A percentile compares a stretch with the other conserved stretches of the same genome.
Evolutionary conservation across 805 yeast genomes (phyloP).

Genomic region (Teunomyces barrocoloradensis): DNA sequence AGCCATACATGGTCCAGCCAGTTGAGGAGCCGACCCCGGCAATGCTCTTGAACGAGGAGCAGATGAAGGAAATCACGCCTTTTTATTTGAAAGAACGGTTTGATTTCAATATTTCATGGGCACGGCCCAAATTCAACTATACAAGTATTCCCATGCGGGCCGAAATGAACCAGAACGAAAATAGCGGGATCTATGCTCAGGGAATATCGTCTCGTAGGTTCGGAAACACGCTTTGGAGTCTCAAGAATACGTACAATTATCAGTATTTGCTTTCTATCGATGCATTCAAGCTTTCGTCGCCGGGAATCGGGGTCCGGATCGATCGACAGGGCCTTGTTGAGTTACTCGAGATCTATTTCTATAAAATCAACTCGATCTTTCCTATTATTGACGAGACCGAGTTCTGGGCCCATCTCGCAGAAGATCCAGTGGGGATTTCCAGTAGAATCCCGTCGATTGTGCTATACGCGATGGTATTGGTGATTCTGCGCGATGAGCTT

Average conservation of each 20-base stretch:
- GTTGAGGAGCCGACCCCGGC: too few species aligned
- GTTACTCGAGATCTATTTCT: conserved; percentile 28
- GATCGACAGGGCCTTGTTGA: conserved; percentile 2
- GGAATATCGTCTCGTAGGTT: conserved; percentile 4
- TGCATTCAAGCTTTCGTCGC: conserved; percentile 30
- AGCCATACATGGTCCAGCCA: background rate
- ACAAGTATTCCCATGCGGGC: conserved; percentile 24
- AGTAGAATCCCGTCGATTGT: conserved; percentile 17
- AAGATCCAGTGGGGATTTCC: conserved; percentile 1
- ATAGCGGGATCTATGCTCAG: conserved; percentile 21
- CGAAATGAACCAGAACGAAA: conserved; percentile 16
- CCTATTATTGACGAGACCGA: conserved; percentile 27
- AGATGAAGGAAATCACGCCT: conserved; percentile 14
- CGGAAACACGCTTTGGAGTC: conserved; percentile 7
- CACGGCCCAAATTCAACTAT: conserved; percentile 15
- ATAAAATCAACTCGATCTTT: conserved; percentile 29
- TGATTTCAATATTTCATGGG: conserved; percentile 23
- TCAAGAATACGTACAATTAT: conserved; percentile 13
- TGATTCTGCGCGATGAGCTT: conserved; percentile 23
- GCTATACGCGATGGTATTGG: conserved; percentile 28
- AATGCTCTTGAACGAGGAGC: background rate
- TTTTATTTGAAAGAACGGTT: conserved; percentile 18
- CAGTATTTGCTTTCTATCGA: conserved; percentile 21
- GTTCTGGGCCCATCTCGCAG: conserved; percentile 27
- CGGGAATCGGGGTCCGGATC: background rate